A percentile compares a stretch with the other conserved stretches of the same genome.
Conservation (phyloP, 805 yeast genomes). For the Saccharomycopsis capsularis region DNA sequence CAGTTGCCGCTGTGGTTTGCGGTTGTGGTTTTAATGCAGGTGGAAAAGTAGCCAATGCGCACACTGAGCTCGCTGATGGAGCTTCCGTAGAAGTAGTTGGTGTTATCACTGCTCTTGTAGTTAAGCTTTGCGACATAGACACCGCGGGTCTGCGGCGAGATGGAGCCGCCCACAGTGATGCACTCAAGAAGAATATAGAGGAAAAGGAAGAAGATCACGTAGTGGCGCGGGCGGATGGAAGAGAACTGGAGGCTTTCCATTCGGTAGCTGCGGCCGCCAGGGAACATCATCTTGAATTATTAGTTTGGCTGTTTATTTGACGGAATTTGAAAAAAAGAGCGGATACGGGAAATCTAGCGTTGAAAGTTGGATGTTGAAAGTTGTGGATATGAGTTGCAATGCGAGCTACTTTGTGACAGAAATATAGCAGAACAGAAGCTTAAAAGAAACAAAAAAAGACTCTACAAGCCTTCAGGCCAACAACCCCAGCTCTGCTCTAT, state of each 20-base stretch:
- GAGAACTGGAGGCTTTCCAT: background rate
- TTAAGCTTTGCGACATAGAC: slow-evolving; percentile 20
- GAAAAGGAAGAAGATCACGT: slow-evolving; percentile 18
- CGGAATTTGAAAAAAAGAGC: too few species aligned
- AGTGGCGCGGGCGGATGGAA: slow-evolving; percentile 17
- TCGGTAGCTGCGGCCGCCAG: background rate
- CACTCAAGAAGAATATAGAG: slow-evolving; percentile 21
- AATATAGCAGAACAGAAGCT: too few species aligned
- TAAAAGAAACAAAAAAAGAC: too few species aligned
- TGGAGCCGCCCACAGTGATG: slow-evolving; percentile 20
- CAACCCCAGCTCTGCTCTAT: too few species aligned
- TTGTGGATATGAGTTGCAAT: too few species aligned
- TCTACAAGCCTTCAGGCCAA: too few species aligned
- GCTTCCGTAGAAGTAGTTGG: slow-evolving; percentile 14
- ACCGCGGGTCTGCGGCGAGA: slow-evolving; percentile 14
- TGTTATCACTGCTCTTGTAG: slow-evolving; percentile 17
- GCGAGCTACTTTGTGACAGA: too few species aligned
- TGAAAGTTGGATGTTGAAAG: too few species aligned
- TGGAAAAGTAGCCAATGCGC: slow-evolving; percentile 20
- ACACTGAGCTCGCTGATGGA: slow-evolving; percentile 16
- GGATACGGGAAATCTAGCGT: too few species aligned
- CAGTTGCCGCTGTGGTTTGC: slow-evolving; percentile 7
- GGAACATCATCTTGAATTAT: too few species aligned
- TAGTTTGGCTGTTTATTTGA: too few species aligned
- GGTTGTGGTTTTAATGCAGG: slow-evolving; percentile 17